Conservation (phyloP, 2,329 filamentous ascomycete genomes). For the Sclerotinia sclerotiorum region DNA sequence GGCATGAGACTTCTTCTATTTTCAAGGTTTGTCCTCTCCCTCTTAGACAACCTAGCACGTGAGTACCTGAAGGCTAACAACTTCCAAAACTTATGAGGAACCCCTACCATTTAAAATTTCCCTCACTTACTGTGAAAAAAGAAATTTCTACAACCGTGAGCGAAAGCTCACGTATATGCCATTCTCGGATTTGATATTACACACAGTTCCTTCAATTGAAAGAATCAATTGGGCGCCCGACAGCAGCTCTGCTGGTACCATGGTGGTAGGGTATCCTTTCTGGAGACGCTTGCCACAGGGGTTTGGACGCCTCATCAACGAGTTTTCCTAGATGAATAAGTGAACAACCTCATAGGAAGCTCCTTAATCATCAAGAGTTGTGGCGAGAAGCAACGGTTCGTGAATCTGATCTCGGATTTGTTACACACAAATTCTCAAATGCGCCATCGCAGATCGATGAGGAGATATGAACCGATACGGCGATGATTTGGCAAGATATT, state of each 20-base stretch:
- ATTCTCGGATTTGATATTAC: neutral
- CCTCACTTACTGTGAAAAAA: neutral
- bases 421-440: neutral
- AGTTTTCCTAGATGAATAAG: neutral
- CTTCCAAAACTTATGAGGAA: neutral
- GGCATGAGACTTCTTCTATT: neutral
- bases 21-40: neutral
- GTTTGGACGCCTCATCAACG: neutral
- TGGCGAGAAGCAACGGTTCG: neutral
- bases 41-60: neutral
- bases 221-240: too few species aligned
- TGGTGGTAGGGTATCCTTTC: neutral
- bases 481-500: neutral
- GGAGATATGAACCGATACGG: neutral
- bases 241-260: neutral
- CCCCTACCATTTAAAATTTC: too few species aligned
- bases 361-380: neutral
- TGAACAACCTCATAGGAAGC: neutral
- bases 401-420: neutral
- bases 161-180: neutral
- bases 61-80: neutral
- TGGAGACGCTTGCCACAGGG: neutral
- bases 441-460: neutral
- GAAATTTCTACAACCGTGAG: neutral
- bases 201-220: neutral